Percentiles rank a stretch among this genome's conserved stretches.
phyloP scores from a whole-genome alignment of 2,329 filamentous ascomycete species.

The Zymoseptoria tritici region DNA sequence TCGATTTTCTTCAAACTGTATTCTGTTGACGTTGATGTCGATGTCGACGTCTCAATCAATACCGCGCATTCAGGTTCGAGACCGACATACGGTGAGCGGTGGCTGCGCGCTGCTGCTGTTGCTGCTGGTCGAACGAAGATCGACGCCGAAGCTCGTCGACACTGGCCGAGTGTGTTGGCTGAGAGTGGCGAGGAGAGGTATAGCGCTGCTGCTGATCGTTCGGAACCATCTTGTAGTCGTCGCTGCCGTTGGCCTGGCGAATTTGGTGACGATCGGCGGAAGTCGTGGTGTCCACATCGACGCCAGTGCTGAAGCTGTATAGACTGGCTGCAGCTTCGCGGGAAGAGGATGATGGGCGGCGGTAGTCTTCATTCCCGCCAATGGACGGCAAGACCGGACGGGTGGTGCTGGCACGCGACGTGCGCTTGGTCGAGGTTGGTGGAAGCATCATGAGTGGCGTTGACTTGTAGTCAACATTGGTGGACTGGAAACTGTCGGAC shows the following conservation, averaged over 20 bases:
- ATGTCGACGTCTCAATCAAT: constrained; percentile 9
- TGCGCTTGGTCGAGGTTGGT: constrained; percentile 12
- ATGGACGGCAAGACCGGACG: constrained; percentile 8
- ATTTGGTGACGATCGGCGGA: constrained; percentile 9
- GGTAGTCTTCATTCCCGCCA: constrained; percentile 6
- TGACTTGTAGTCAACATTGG: background rate
- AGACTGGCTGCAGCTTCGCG: constrained; percentile 18
- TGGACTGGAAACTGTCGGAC: constrained; percentile 16
- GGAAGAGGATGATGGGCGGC: constrained; percentile 14
- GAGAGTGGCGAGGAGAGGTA: constrained; percentile 14
- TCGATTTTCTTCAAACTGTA: background rate
- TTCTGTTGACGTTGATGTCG: background rate
- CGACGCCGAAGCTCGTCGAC: constrained; percentile 21
- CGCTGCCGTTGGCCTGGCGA: constrained; percentile 5
- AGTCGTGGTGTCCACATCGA: constrained; percentile 8
- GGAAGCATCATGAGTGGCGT: constrained; percentile 16
- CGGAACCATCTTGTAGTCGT: background rate
- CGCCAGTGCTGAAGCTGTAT: constrained; percentile 25
- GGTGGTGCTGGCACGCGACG: constrained; percentile 3
- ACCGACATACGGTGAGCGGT: constrained; percentile 23
- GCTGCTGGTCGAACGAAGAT: constrained; percentile 18
- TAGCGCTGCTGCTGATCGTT: constrained; percentile 6
- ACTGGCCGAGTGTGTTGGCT: constrained; percentile 22
- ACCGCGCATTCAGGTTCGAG: constrained; percentile 20
- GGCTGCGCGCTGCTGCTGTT: constrained; percentile 15